Conservation (phyloP, 2,329 filamentous ascomycete species). For the Aspergillus neotritici region DNA sequence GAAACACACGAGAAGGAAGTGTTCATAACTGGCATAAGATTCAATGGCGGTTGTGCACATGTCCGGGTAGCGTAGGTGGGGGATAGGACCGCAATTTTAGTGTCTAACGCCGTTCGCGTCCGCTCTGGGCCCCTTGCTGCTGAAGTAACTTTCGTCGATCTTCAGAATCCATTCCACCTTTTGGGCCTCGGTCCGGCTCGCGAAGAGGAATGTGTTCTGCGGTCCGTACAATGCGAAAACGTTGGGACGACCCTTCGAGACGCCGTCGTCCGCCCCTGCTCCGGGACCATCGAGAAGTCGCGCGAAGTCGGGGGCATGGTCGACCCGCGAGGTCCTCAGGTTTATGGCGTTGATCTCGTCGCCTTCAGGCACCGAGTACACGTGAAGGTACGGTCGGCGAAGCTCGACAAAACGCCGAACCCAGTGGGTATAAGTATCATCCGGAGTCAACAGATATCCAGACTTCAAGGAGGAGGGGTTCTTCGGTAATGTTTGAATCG, state of each 20-base stretch:
- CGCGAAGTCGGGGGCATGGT: conserved; percentile 83
- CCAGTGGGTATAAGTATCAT: conserved; percentile 73
- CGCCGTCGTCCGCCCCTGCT: conserved; percentile 30
- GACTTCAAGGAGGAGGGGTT: conserved; percentile 77
- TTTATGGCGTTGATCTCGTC: conserved; percentile 89
- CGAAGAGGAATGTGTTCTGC: conserved; percentile 93
- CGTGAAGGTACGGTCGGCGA: conserved; percentile 81
- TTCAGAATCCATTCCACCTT: conserved; percentile 97
- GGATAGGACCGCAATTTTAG: conserved; percentile 7
- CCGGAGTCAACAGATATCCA: conserved; percentile 80
- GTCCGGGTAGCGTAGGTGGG: conserved; percentile 2
- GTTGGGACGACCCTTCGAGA: conserved; percentile 51
- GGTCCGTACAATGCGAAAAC: conserved; percentile 94
- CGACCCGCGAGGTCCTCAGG: conserved; percentile 80
- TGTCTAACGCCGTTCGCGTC: conserved; percentile 19
- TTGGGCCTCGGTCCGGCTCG: conserved; percentile 78
- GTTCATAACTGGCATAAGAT: too few species aligned
- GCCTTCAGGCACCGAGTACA: conserved; percentile 77
- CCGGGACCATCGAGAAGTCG: conserved; percentile 59
- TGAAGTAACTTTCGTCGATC: conserved; percentile 76
- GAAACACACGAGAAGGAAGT: too few species aligned
- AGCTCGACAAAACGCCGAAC: conserved; percentile 89
- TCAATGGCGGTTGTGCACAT: too few species aligned
- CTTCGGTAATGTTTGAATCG: conserved; percentile 71
- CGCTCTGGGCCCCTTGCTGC: conserved; percentile 25